Conservation (phyloP, 202 grass and related monocot species). For the Saccharum hybrid region DNA sequence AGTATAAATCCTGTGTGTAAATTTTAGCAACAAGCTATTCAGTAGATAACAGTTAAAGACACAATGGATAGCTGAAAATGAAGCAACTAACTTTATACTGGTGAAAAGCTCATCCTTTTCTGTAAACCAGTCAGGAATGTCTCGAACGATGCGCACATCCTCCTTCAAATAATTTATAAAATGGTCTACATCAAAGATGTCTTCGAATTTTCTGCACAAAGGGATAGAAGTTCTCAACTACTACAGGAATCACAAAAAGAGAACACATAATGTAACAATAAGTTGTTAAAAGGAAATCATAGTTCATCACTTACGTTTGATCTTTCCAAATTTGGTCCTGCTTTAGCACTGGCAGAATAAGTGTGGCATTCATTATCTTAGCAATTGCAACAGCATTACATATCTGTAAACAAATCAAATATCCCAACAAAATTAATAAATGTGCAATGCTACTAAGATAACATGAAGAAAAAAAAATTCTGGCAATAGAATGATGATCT, state of each 20-base stretch:
- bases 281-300: not conserved
- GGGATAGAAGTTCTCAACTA: too few relatives aligned
- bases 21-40: constrained; percentile 10
- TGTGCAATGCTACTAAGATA: not conserved
- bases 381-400: constrained; percentile 99
- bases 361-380: constrained; percentile 93
- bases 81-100: constrained; percentile 83
- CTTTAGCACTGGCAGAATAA: constrained; percentile 96
- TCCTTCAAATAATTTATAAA: constrained; percentile 99
- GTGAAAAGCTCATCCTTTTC: constrained; percentile 97
- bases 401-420: constrained; percentile 63
- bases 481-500: not conserved
- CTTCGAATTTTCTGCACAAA: constrained; percentile 91
- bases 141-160: constrained; percentile 84
- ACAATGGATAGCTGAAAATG: constrained; percentile 30
- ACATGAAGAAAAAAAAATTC: not conserved
- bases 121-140: constrained; percentile 98
- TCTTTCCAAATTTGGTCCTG: constrained; percentile 99
- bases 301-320: constrained; percentile 72
- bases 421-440: constrained; percentile 9
- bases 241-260: not conserved
- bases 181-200: constrained; percentile 95
- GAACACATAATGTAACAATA: constrained; percentile 1
- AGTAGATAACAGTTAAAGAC: not conserved
- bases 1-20: not conserved